Conservation (phyloP, 805 yeast genomes). For the Metschnikowia picachoensis region DNA sequence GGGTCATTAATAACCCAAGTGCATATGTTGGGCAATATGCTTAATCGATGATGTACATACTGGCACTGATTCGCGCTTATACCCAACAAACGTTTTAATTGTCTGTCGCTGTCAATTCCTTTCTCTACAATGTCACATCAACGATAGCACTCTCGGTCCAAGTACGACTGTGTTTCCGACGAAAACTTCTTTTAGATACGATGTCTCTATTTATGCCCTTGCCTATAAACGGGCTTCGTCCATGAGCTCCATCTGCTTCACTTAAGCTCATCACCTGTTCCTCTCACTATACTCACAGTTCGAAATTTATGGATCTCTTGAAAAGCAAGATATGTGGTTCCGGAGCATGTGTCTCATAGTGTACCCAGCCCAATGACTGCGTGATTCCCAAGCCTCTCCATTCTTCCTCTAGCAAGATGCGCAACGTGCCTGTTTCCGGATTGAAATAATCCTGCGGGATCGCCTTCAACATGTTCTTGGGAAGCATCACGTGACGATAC, state of each 20-base stretch:
- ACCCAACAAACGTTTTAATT: too few species aligned
- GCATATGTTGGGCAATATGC: too few species aligned
- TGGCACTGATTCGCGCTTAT: too few species aligned
- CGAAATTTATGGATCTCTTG: conserved; percentile 58
- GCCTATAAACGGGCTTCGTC: neutral
- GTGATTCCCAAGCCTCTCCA: conserved; percentile 99
- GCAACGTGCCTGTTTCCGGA: conserved; percentile 88
- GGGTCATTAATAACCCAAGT: too few species aligned
- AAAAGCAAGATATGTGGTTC: conserved; percentile 95
- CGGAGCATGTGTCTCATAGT: conserved; percentile 96
- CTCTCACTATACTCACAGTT: conserved; percentile 24
- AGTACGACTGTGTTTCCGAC: too few species aligned
- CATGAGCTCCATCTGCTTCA: neutral
- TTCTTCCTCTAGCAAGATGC: conserved; percentile 89
- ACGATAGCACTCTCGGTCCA: too few species aligned
- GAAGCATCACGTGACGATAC: conserved; percentile 95
- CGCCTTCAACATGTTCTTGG: conserved; percentile 90
- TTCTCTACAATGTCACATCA: too few species aligned
- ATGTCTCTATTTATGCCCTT: too few species aligned
- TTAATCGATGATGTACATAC: too few species aligned
- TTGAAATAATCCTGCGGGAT: conserved; percentile 94
- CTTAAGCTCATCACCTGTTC: neutral
- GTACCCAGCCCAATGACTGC: conserved; percentile 96
- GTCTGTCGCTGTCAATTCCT: too few species aligned
- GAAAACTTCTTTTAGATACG: too few species aligned